A percentile compares a stretch with the other conserved stretches of the same genome.
phyloP scores from a whole-genome alignment of 345 rosid genomes.

The Turnera subulata region DNA sequence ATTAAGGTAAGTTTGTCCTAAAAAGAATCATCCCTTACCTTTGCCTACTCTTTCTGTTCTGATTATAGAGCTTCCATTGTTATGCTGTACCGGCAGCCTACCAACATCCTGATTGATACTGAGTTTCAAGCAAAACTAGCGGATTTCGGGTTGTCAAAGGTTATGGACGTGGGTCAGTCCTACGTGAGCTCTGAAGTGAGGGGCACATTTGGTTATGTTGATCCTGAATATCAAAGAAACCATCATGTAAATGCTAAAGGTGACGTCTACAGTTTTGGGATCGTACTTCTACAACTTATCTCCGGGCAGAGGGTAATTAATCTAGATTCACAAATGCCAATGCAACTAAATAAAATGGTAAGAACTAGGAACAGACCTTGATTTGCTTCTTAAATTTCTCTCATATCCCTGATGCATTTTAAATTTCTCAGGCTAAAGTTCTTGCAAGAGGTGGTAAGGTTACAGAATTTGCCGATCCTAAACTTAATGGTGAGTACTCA shows the following conservation, averaged over 20 bases:
- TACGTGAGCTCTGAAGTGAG: constrained; percentile 61
- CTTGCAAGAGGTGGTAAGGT: constrained; percentile 34
- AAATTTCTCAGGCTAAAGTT: constrained; percentile 36
- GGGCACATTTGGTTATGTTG: constrained; percentile 63
- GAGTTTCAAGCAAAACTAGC: constrained; percentile 54
- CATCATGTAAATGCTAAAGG: constrained; percentile 51
- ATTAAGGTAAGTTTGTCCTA: constrained; percentile 30
- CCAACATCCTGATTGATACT: constrained; percentile 47
- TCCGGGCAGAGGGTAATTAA: constrained; percentile 56
- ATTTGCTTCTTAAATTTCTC: background rate
- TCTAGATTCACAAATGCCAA: constrained; percentile 31
- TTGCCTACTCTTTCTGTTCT: background rate
- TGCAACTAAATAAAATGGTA: constrained; percentile 50
- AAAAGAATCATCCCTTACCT: constrained; percentile 4
- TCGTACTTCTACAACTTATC: constrained; percentile 53
- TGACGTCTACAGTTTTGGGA: constrained; percentile 56
- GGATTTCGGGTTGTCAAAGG: constrained; percentile 57
- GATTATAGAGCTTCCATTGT: background rate
- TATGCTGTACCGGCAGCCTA: constrained; percentile 35
- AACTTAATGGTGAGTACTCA: constrained; percentile 43
- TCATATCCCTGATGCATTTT: background rate
- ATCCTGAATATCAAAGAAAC: constrained; percentile 53
- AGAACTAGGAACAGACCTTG: background rate
- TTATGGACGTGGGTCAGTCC: constrained; percentile 51
- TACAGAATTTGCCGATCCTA: constrained; percentile 47